phyloP scores from a whole-genome alignment of 495 filamentous ascomycete species.

The Schizothecium vesticola region DNA sequence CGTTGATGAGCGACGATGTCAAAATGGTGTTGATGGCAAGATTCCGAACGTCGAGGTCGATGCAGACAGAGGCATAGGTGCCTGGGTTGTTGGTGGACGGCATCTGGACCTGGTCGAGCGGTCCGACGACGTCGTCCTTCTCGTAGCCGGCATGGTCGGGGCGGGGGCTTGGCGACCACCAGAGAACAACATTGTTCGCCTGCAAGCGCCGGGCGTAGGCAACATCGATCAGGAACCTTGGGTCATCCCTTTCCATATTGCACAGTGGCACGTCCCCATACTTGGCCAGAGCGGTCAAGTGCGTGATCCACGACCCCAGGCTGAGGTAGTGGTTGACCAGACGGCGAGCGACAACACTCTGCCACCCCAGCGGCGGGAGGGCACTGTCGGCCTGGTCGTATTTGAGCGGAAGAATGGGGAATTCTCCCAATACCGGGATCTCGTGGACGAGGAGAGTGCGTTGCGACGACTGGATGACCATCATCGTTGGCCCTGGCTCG shows the following conservation, averaged over 20 bases:
- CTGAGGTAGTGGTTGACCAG: constrained; percentile 85
- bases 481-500: constrained; percentile 66
- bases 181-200: constrained; percentile 91
- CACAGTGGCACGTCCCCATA: constrained; percentile 94
- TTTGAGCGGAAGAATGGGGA: constrained; percentile 73
- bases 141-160: constrained; percentile 97
- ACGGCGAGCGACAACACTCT: constrained; percentile 78
- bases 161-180: constrained; percentile 83
- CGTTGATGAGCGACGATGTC: constrained; percentile 95
- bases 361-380: constrained; percentile 90
- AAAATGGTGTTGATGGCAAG: constrained; percentile 97
- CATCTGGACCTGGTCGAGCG: constrained; percentile 89
- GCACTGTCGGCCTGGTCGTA: constrained; percentile 80
- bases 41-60: constrained; percentile 90
- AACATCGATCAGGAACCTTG: constrained; percentile 89
- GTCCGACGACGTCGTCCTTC: constrained; percentile 78
- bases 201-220: constrained; percentile 89
- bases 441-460: constrained; percentile 74
- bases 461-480: constrained; percentile 89
- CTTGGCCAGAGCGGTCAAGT: constrained; percentile 76
- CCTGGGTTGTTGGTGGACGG: constrained; percentile 87
- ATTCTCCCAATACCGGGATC: constrained; percentile 76
- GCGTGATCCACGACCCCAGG: constrained; percentile 84
- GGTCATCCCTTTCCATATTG: constrained; percentile 91
- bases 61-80: constrained; percentile 93